Conservation (phyloP, 1,139 yeast species). For the Hansenula anomala region DNA sequence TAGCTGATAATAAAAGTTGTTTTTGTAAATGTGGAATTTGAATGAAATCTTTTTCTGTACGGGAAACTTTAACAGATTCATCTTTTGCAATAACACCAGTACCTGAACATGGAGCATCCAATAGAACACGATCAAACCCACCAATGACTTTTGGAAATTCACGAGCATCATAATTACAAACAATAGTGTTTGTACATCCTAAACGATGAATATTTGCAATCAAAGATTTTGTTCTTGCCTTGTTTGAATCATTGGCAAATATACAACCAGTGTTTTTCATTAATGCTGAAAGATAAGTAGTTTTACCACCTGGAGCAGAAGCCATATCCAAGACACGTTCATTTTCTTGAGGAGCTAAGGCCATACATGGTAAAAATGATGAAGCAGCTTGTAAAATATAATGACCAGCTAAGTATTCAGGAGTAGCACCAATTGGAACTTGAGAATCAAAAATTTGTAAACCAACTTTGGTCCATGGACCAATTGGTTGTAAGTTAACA, state of each 20-base stretch:
- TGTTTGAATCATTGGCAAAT: slow-evolving; percentile 95
- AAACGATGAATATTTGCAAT: slow-evolving; percentile 97
- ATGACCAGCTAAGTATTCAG: slow-evolving; percentile 97
- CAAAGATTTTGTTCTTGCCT: slow-evolving; percentile 91
- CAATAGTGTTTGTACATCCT: slow-evolving; percentile 95
- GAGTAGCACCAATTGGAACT: slow-evolving; percentile 99
- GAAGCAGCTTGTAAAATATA: slow-evolving; percentile 98
- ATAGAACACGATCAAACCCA: slow-evolving; percentile 89
- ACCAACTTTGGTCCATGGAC: slow-evolving; percentile 97
- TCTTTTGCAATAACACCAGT: slow-evolving; percentile 99
- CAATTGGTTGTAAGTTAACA: slow-evolving; percentile 94
- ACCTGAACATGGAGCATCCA: slow-evolving; percentile 99
- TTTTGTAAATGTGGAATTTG: slow-evolving; percentile 96
- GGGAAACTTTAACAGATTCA: slow-evolving; percentile 86
- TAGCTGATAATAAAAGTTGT: slow-evolving; percentile 88
- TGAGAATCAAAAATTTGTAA: slow-evolving; percentile 95
- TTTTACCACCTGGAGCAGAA: slow-evolving; percentile 99
- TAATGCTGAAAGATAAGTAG: slow-evolving; percentile 91
- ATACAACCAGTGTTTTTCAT: slow-evolving; percentile 98
- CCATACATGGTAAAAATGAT: slow-evolving; percentile 96
- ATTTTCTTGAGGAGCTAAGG: slow-evolving; percentile 91
- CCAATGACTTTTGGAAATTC: slow-evolving; percentile 98
- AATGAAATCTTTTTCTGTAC: slow-evolving; percentile 94
- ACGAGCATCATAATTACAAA: slow-evolving; percentile 96
- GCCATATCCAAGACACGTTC: slow-evolving; percentile 98